Evolutionary conservation across 345 rosid genomes (phyloP).

Genomic region (Hibiscus syriacus): DNA sequence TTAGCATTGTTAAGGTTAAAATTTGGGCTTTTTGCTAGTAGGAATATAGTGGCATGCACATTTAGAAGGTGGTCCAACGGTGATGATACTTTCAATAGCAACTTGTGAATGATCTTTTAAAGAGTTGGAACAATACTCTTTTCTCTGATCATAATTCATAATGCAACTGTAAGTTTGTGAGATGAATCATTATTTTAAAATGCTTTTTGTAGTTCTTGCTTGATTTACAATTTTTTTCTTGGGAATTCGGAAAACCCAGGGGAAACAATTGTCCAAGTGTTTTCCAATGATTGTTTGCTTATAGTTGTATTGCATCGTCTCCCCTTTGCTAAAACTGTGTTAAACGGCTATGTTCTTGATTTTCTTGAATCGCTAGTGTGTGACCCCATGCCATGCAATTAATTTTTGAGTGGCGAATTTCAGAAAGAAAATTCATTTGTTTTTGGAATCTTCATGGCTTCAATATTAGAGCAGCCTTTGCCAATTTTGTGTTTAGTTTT

Average conservation of each 20-base stretch:
- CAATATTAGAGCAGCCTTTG: no score
- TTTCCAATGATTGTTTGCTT: neutral
- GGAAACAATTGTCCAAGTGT: neutral
- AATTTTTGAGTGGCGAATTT: no score
- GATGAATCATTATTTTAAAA: neutral
- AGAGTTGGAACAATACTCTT: conserved; percentile 10
- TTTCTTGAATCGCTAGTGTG: no score
- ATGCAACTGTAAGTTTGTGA: neutral
- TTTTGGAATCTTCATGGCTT: no score
- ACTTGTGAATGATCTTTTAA: conserved; percentile 20
- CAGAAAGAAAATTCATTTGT: no score
- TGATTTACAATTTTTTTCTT: neutral
- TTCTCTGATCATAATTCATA: neutral
- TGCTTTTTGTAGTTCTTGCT: neutral
- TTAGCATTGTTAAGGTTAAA: conserved; percentile 41
- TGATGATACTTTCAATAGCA: conserved; percentile 29
- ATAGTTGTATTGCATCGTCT: neutral
- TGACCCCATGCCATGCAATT: no score
- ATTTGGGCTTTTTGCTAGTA: conserved; percentile 46
- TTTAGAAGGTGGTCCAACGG: conserved; percentile 48
- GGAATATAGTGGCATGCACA: conserved; percentile 46
- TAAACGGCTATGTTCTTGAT: no score
- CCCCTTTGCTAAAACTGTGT: no score
- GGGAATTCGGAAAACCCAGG: neutral
- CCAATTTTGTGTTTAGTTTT: no score